Base-by-base conservation (phyloP, 768 basidiomycete species). In the Boletus subcaerulescens region DNA sequence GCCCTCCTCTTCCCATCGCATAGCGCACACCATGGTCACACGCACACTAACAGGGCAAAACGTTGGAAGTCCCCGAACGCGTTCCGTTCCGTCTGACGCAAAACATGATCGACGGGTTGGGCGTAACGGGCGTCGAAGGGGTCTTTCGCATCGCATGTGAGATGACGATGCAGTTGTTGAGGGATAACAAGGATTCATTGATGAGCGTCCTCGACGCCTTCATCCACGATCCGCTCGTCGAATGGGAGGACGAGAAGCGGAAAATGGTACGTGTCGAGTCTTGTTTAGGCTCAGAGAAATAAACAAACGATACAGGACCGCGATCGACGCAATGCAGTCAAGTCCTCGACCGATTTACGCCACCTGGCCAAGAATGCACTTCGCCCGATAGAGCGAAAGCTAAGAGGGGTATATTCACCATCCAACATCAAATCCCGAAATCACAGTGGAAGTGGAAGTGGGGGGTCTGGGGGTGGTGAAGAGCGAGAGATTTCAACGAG, bases 201-300 rank as follows among this genome's bases (percentile, higher is more conserved):
- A 93, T 94, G 88, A 95, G 86, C 67, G 92, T 98, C 0, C 80
- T 99, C 38, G 96, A 98, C 65, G 92, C 97, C 2, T 98, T 98
- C 69, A 84, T 95, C 31, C 96, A 98, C 62, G 97, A 99, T 69
- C 97, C 97, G 1, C 80, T 99, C 3, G 88, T 95, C 32, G 96
- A 98, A 70, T 98, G 94, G 92, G 89, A 92, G 57, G 87, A 92
- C 41, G 85, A 90, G 67, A 85, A 84, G 57, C 80, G 85, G 14
- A 87, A 82, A 64, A 72, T 83, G 67, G 83, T 86, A 56, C 24
- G 76, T 58, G 10, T 4, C 35, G 35, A 36, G 35, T 12, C 29
- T 29, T 9, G 35, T 36, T 36, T 17, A 15, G 38, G 3, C 15
- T 39, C 15, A 9, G n/a, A n/a, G 8, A 9, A 39, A 8, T 8